These are phyloP conservation scores for Stereum hirsutum DNA, from an alignment of 1,284 basidiomycete genomes.

Conservation along the genomic window DNA sequence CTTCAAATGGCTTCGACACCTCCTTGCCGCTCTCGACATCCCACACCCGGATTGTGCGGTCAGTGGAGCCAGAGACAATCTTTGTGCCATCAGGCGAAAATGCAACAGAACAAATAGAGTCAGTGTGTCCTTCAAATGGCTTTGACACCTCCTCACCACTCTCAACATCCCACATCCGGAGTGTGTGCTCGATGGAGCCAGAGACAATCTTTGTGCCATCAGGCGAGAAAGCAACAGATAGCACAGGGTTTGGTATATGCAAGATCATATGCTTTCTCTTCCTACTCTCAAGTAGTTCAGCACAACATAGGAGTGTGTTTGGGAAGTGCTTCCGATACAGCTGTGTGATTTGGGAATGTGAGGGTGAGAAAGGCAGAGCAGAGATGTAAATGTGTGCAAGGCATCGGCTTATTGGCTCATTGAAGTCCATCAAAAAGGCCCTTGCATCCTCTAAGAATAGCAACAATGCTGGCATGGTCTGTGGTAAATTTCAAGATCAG, in stretches of 20 bases:
- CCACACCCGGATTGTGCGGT: conserved; percentile 17
- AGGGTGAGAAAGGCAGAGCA: not conserved
- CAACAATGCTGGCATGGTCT: not conserved
- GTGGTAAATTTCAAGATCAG: not conserved
- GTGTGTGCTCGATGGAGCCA: not conserved
- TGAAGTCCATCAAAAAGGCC: not conserved
- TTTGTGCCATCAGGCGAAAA: conserved; percentile 14
- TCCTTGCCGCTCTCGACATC: conserved; percentile 6
- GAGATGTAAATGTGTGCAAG: not conserved
- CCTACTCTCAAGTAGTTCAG: not conserved
- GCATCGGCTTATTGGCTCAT: not conserved
- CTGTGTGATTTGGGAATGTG: not conserved
- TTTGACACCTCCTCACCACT: not conserved
- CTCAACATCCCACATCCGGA: not conserved
- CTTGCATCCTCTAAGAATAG: not conserved
- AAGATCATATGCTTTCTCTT: not conserved
- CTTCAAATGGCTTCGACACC: not conserved
- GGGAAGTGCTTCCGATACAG: not conserved
- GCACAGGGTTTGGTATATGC: not conserved
- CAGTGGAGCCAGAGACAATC: conserved; percentile 15
- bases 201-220: not conserved
- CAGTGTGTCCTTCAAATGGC: not conserved
- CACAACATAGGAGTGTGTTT: not conserved
- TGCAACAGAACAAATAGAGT: too few species aligned
- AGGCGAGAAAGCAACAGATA: not conserved